A percentile compares a stretch with the other conserved stretches of the same genome.
These are phyloP conservation scores for Nicotiana paniculata DNA, from an alignment of 257 asterid species.

Conservation along the genomic window DNA sequence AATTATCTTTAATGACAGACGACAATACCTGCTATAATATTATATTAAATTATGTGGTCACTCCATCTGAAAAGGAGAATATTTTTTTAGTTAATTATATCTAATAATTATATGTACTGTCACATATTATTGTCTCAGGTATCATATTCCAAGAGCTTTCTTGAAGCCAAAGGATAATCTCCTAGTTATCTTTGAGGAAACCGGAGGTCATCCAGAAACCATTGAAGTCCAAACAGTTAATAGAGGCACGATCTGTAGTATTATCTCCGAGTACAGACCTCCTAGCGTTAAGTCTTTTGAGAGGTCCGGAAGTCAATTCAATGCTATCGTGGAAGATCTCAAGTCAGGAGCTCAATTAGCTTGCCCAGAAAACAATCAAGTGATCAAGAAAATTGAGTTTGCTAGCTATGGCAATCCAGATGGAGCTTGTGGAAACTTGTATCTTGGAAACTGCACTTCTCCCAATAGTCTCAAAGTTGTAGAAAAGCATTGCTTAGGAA, in stretches of 20 bases:
- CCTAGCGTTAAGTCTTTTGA: constrained; percentile 45
- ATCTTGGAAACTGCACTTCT: constrained; percentile 45
- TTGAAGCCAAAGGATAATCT: constrained; percentile 59
- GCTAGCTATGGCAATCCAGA: constrained; percentile 56
- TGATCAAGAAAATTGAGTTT: constrained; percentile 43
- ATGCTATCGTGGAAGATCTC: constrained; percentile 23
- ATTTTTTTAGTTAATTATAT: no score
- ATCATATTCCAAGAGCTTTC: constrained; percentile 77
- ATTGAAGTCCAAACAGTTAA: constrained; percentile 53
- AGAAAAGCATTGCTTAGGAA: constrained; percentile 57
- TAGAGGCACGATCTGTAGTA: constrained; percentile 75
- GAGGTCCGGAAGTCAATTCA: constrained; percentile 33
- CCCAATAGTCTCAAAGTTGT: constrained; percentile 24
- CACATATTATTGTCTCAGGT: constrained; percentile 30
- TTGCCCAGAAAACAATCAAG: constrained; percentile 44
- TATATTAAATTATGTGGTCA: no score
- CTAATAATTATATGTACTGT: no score
- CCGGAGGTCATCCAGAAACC: constrained; percentile 56
- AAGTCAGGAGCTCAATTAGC: constrained; percentile 41
- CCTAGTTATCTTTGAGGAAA: constrained; percentile 66
- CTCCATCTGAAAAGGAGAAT: no score
- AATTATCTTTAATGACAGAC: no score
- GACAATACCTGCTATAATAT: no score
- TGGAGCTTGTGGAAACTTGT: constrained; percentile 64
- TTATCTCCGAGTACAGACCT: constrained; percentile 46